Evolutionary conservation across 1,284 basidiomycete genomes (phyloP).

Genomic region (Mycosarcoma mackinlayi): DNA sequence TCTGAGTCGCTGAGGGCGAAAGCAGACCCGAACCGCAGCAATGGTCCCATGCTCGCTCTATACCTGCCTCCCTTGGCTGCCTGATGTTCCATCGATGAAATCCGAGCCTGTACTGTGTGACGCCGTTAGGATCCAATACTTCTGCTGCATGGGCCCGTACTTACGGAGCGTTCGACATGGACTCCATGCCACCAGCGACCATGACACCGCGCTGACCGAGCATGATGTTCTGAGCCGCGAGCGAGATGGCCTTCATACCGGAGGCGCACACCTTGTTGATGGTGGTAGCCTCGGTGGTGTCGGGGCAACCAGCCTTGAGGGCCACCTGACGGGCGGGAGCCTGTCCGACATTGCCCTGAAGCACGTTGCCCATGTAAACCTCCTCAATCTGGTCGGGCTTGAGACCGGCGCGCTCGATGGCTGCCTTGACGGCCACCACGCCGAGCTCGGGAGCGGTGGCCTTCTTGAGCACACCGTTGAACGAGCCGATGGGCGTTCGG

Average conservation of each 20-base stretch:
- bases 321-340: slow-evolving; percentile 70
- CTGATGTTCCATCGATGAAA: not conserved
- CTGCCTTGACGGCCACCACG: slow-evolving; percentile 86
- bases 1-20: no score
- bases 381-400: slow-evolving; percentile 87
- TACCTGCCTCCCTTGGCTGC: no score
- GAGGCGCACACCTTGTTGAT: slow-evolving; percentile 80
- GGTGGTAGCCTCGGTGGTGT: slow-evolving; percentile 92
- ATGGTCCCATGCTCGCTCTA: no score
- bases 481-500: slow-evolving; percentile 92
- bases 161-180: slow-evolving; percentile 70
- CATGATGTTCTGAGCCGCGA: slow-evolving; percentile 70
- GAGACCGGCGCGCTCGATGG: slow-evolving; percentile 79
- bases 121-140: no score
- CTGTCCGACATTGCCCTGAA: slow-evolving; percentile 70
- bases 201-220: slow-evolving; percentile 69
- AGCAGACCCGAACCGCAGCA: no score
- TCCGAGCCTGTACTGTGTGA: not conserved
- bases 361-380: slow-evolving; percentile 89
- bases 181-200: slow-evolving; percentile 71
- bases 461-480: slow-evolving; percentile 88
- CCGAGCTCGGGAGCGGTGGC: slow-evolving; percentile 93
- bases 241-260: slow-evolving; percentile 70
- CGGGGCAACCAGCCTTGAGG: slow-evolving; percentile 89
- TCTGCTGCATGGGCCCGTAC: slow-evolving; percentile 22